Conservation (phyloP, 2,329 filamentous ascomycete species). For the Diaporthe sp. region DNA sequence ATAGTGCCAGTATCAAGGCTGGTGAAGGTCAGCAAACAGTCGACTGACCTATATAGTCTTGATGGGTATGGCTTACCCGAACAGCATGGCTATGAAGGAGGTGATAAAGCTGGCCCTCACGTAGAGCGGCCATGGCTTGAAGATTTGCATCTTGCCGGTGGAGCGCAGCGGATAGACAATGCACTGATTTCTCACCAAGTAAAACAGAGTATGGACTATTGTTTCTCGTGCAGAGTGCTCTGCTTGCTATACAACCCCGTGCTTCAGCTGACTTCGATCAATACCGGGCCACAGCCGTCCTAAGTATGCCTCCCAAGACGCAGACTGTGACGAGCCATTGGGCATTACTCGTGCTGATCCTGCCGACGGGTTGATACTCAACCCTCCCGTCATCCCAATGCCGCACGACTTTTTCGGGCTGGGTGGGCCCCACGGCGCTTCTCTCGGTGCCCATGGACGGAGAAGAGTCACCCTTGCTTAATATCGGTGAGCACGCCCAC, state of each 20-base stretch:
- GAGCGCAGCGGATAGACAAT: background rate
- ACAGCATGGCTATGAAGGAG: conserved; percentile 43
- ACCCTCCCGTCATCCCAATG: background rate
- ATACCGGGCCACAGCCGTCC: background rate
- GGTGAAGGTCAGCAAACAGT: background rate
- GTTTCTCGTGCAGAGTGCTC: background rate
- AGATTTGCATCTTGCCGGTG: conserved; percentile 7
- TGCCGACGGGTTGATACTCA: conserved; percentile 17
- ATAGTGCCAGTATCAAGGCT: conserved; percentile 64
- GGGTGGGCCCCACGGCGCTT: conserved; percentile 12
- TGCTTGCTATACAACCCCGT: background rate
- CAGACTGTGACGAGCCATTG: background rate
- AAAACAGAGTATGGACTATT: no score
- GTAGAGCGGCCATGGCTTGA: conserved; percentile 40
- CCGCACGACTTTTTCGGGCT: background rate
- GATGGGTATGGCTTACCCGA: conserved; percentile 37
- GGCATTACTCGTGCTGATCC: background rate
- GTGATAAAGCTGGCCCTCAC: conserved; percentile 42
- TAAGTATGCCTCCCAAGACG: background rate
- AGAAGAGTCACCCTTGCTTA: conserved; percentile 27
- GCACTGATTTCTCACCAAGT: background rate
- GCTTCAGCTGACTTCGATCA: background rate
- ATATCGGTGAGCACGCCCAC: conserved; percentile 4
- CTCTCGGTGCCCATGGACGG: conserved; percentile 20
- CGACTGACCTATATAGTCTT: no score